These are phyloP conservation scores for Pythium phragmitis DNA, from an alignment of 352 stramenopile genomes.

Conservation along the genomic window DNA sequence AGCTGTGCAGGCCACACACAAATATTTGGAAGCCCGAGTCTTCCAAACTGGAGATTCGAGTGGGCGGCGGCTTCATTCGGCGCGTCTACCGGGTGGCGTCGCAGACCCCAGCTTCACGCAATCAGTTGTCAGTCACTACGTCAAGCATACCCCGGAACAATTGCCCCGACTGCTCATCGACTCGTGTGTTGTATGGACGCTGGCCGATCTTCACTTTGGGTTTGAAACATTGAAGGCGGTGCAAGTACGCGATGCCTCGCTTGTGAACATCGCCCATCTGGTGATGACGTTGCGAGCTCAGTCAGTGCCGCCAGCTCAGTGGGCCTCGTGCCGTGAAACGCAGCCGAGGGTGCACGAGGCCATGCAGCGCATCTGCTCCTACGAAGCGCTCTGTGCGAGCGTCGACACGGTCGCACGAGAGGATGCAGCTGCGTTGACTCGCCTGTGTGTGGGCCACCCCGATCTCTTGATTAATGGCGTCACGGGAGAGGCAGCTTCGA, in stretches of 20 bases:
- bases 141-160: constrained; percentile 71
- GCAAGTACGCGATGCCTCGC: constrained; percentile 35
- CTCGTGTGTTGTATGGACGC: constrained; percentile 66
- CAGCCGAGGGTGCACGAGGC: constrained; percentile 1
- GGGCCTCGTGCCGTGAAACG: constrained; percentile 13
- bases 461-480: constrained; percentile 48
- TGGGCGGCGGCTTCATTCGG: not conserved
- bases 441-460: constrained; percentile 58
- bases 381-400: constrained; percentile 7
- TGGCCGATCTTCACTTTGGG: constrained; percentile 67
- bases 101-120: constrained; percentile 51
- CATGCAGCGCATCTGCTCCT: constrained; percentile 8
- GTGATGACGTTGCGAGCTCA: constrained; percentile 59
- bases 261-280: constrained; percentile 62
- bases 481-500: constrained; percentile 18
- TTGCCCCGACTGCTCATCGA: constrained; percentile 71
- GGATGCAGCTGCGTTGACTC: constrained; percentile 34
- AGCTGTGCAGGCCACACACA: constrained; percentile 37
- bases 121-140: constrained; percentile 68
- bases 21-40: constrained; percentile 77
- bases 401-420: constrained; percentile 8
- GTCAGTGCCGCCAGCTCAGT: constrained; percentile 28
- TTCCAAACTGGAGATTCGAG: constrained; percentile 31
- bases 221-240: constrained; percentile 53
- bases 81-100: not conserved